These are phyloP conservation scores for Fistulifera solaris DNA, from an alignment of 108 stramenopile species.

Conservation along the genomic window DNA sequence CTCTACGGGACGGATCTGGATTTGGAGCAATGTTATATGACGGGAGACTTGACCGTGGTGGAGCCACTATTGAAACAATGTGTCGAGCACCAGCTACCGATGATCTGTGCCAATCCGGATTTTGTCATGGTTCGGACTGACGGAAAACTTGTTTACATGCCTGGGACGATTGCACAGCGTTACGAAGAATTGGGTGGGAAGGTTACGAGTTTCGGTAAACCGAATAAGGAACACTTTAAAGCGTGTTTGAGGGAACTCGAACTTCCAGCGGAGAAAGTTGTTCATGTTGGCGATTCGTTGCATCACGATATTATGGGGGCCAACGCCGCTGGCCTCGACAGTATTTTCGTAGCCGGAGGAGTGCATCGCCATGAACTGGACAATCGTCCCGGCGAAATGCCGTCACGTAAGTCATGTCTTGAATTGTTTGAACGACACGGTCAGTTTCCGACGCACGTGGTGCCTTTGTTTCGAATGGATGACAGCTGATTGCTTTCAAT, in stretches of 20 bases:
- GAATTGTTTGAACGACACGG: conserved; percentile 21
- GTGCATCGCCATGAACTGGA: conserved; percentile 60
- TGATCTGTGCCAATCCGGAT: conserved; percentile 80
- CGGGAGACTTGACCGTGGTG: conserved; percentile 19
- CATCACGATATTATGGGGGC: conserved; percentile 86
- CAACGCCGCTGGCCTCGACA: conserved; percentile 49
- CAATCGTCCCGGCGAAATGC: conserved; percentile 9
- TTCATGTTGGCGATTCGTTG: conserved; percentile 83
- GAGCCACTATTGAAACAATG: conserved; percentile 38
- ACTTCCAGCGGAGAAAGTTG: conserved; percentile 23
- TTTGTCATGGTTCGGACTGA: conserved; percentile 40
- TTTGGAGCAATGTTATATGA: conserved; percentile 10
- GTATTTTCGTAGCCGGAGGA: conserved; percentile 62
- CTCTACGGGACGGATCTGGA: neutral
- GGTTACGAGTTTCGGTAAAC: conserved; percentile 58
- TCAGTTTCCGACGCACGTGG: conserved; percentile 31
- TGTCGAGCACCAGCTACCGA: conserved; percentile 35
- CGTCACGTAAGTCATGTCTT: conserved; percentile 7
- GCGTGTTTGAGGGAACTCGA: conserved; percentile 40
- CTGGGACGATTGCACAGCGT: conserved; percentile 53
- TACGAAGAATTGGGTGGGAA: conserved; percentile 50
- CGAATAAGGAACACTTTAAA: conserved; percentile 47
- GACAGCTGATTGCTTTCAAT: too few species aligned
- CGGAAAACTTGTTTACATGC: conserved; percentile 53
- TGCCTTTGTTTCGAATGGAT: conserved; percentile 17